phyloP scores from a whole-genome alignment of 2,329 filamentous ascomycete genomes.

The Phialocephala sp. region DNA sequence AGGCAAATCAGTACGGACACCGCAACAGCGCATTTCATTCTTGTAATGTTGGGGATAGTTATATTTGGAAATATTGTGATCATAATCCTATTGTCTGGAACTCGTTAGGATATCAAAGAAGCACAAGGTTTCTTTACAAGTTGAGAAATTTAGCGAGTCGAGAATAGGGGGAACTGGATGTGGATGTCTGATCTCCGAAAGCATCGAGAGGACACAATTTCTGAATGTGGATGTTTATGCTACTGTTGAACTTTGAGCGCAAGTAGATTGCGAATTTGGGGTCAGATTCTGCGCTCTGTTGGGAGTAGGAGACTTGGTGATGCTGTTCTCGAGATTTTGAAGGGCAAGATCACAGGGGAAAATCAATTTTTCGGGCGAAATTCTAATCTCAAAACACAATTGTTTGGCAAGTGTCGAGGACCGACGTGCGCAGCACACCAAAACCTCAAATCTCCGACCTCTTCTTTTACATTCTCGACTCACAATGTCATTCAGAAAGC shows the following conservation, averaged over 20 bases:
- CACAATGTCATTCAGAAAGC: slow-evolving; percentile 72
- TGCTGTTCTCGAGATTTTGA: too few species aligned
- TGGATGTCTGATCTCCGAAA: neutral
- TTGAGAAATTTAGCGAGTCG: neutral
- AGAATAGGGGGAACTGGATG: neutral
- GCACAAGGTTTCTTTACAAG: neutral
- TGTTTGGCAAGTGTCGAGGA: neutral
- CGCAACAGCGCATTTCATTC: neutral
- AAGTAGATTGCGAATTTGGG: too few species aligned
- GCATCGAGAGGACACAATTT: neutral
- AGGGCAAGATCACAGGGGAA: too few species aligned
- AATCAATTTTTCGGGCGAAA: too few species aligned
- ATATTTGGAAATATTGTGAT: neutral
- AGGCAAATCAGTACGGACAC: neutral
- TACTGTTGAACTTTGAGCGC: too few species aligned
- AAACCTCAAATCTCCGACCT: neutral
- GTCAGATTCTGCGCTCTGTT: too few species aligned
- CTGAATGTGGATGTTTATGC: neutral
- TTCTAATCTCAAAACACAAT: neutral
- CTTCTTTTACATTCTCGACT: neutral
- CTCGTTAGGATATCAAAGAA: neutral
- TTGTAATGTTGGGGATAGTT: neutral
- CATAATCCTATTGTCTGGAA: neutral
- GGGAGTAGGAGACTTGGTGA: too few species aligned
- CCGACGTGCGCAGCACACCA: neutral